Evolutionary conservation across 1,139 yeast genomes (phyloP).

Genomic region (Geotrichum restrictum): DNA sequence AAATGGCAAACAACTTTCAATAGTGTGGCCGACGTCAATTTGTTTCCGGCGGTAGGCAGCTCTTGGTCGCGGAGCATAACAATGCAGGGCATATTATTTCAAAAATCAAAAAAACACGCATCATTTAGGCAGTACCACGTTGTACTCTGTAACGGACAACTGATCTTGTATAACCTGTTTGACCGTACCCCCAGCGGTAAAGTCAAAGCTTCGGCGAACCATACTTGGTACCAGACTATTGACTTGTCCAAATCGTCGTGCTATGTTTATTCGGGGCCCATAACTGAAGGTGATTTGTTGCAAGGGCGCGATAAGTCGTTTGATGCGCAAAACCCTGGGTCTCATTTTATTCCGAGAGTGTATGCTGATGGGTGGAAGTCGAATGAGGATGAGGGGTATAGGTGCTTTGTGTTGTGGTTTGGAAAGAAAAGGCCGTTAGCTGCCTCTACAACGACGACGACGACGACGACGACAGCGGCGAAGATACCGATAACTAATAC

Average conservation of each 20-base stretch:
- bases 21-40: slow-evolving; percentile 51
- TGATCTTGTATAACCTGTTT: slow-evolving; percentile 48
- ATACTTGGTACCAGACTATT: slow-evolving; percentile 36
- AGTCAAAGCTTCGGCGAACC: slow-evolving; percentile 26
- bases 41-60: slow-evolving; percentile 26
- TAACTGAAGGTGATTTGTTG: slow-evolving; percentile 56
- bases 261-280: slow-evolving; percentile 69
- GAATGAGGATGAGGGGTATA: slow-evolving; percentile 63
- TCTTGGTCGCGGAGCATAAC: slow-evolving; percentile 59
- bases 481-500: no score
- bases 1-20: slow-evolving; percentile 49
- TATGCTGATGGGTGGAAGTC: slow-evolving; percentile 84
- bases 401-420: slow-evolving; percentile 83
- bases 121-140: slow-evolving; percentile 59
- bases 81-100: slow-evolving; percentile 59
- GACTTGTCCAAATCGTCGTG: slow-evolving; percentile 54
- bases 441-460: no score
- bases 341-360: slow-evolving; percentile 59
- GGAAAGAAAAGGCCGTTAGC: slow-evolving; percentile 52
- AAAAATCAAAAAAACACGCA: slow-evolving; percentile 65
- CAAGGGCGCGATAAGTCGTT: slow-evolving; percentile 44
- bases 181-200: slow-evolving; percentile 41
- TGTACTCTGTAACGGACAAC: slow-evolving; percentile 64
- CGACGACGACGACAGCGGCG: no score
- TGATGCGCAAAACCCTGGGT: slow-evolving; percentile 52